Percentiles rank a stretch among this genome's conserved stretches.
Conservation (phyloP, 345 rosid genomes). For the Eutrema japonicum region DNA sequence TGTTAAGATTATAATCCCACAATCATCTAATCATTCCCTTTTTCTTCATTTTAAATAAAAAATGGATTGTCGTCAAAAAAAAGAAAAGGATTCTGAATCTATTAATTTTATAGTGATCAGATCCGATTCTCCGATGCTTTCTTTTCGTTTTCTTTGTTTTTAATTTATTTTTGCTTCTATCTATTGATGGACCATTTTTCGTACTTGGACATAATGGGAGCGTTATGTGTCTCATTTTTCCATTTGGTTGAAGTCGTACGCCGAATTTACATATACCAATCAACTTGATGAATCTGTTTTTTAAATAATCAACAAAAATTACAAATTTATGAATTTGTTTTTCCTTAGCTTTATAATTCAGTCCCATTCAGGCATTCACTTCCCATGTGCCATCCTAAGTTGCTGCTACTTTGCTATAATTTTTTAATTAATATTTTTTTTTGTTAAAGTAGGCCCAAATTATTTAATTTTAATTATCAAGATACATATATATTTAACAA, state of each 20-base stretch:
- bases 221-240: slow-evolving; percentile 21
- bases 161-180: not conserved
- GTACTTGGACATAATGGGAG: slow-evolving; percentile 38
- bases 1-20: slow-evolving; percentile 64
- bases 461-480: slow-evolving; percentile 19
- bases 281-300: slow-evolving; percentile 28
- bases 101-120: slow-evolving; percentile 21
- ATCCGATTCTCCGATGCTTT: slow-evolving; percentile 23
- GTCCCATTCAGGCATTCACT: slow-evolving; percentile 41
- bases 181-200: not conserved
- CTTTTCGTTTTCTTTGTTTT: not conserved
- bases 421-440: slow-evolving; percentile 22
- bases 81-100: not conserved
- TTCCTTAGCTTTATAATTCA: slow-evolving; percentile 9
- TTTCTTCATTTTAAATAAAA: not conserved
- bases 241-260: slow-evolving; percentile 34
- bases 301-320: not conserved
- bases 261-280: slow-evolving; percentile 29
- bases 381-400: slow-evolving; percentile 41
- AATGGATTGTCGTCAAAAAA: not conserved
- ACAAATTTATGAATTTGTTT: not conserved
- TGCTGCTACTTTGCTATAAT: slow-evolving; percentile 24
- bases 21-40: slow-evolving; percentile 50
- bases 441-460: not conserved
- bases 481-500: slow-evolving; percentile 15